Evolutionary conservation across 2,329 filamentous ascomycete genomes (phyloP), one percentile per base, ranked within the genome.

Genomic region (Grosmannia huntii): DNA sequence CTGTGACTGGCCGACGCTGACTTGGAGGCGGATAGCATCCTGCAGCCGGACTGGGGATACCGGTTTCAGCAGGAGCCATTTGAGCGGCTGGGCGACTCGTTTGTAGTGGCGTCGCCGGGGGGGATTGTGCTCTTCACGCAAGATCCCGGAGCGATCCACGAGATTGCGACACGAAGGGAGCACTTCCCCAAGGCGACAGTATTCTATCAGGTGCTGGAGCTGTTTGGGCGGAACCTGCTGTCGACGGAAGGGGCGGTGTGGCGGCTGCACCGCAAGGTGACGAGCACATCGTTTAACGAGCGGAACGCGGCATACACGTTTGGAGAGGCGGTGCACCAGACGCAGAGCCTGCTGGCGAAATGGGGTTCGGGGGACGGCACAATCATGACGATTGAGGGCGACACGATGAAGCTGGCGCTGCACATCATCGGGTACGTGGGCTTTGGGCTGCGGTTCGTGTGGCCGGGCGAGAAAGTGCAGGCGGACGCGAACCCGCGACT

Each of bases 251-350:
- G 87, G 1, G 67, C 74, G 1, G 70, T 79, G 31, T 92, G 87
- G 88, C 83, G 83, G 36, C 77, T 81, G 70, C 87, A 92, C 68
- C 80, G 87, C 61, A 89, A 87, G 70, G 78, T 84, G 50, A 86
- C 83, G 0, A 81, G 84, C 31, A 82, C 86, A 0, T 82, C 82
- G 4, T 91, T 92, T 69, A 89, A 85, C 59, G 88, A 92, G 72
- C 83, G 79, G 71, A 91, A 89, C 68, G 85, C 88, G 59, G 74
- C 76, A 25, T 67, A 84, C 38, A 83, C 86, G 7, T 87, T 83
- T 69, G 70, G 69, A 48, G 83, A 87, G 69, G 76, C 79, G 23
- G 71, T 85, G 58, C 71, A 75, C 59, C 87, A 91, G 71, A 80
- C 85, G 0, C 72, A 79, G 61, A 76, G 78, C 14, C 79, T 89